Evolutionary conservation across 768 basidiomycete genomes (phyloP), one percentile per base, ranked within the genome.

Genomic region (Trichaptum fuscoviolaceum): DNA sequence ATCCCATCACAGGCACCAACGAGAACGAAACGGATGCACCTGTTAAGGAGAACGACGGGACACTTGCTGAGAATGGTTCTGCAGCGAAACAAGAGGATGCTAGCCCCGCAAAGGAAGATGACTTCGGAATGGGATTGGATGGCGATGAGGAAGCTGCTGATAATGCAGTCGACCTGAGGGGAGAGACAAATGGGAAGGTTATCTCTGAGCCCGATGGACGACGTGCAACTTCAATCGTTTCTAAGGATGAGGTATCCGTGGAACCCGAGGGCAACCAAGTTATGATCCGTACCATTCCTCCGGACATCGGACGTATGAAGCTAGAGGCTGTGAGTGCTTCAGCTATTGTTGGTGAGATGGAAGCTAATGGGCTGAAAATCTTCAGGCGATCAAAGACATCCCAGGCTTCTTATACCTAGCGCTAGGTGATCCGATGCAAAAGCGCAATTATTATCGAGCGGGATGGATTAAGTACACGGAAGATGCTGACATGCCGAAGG

Each of bases 261-360:
- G 78, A 82, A 57, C 85, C 90, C 18, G 92, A 94, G 71, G 92
- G 91, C 25, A 93, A 92, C 71, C 91, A 97, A 73, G 88, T 97
- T 65, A 95, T 96, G 87, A 95, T 97, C 73, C 88, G 95, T 67
- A 95, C 94, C 20, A 95, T 97, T 69, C 95, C 95, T 61, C 95
- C 95, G 26, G 92, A 95, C 70, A 95, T 95, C 71, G 92, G 92
- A 34, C 88, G 95, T 35, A 79, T 90, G 62, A 95, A 93, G 73
- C 82, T 98, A 36, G 95, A 98, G 80, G 92, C 93, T 77, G 95
- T 96, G 67, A 66, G 84, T 77, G 60, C 63, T 64, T 58, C 67
- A 1, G 65, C 36, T 58, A 42, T 57, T n/a, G 64, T 20, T 60
- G 68, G 64, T 65, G 17, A 17, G 26, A 23, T 68, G 66, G 2